Percentiles rank a stretch among this genome's conserved stretches.
phyloP scores from a whole-genome alignment of 805 yeast genomes.

The Jamesozyma lodderae region DNA sequence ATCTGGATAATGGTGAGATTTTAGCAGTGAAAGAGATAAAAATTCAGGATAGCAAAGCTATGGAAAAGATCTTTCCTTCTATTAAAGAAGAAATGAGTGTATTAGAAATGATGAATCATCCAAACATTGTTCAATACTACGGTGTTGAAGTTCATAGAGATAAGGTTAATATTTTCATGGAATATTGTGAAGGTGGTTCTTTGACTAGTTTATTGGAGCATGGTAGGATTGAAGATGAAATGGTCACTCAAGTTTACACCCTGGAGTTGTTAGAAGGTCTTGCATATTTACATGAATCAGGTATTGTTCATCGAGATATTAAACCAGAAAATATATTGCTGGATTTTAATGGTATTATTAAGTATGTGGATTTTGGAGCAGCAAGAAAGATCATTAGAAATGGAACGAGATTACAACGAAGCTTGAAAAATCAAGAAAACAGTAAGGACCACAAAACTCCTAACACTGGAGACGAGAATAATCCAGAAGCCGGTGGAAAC shows the following conservation, averaged over 20 bases:
- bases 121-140: conserved; percentile 90
- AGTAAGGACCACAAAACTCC: background rate
- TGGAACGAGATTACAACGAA: conserved; percentile 38
- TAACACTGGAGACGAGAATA: background rate
- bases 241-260: conserved; percentile 82
- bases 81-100: conserved; percentile 97
- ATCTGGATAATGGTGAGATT: conserved; percentile 89
- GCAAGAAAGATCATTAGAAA: conserved; percentile 77
- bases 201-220: conserved; percentile 75
- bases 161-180: conserved; percentile 93
- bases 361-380: conserved; percentile 96
- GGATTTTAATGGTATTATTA: conserved; percentile 88
- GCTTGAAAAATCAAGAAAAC: background rate
- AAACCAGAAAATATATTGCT: conserved; percentile 89
- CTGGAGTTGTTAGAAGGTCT: conserved; percentile 91
- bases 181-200: conserved; percentile 93
- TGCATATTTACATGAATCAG: conserved; percentile 88
- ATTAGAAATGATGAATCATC: conserved; percentile 88
- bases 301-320: conserved; percentile 91
- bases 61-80: conserved; percentile 74
- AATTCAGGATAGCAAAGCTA: conserved; percentile 79
- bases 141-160: conserved; percentile 98
- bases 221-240: conserved; percentile 92
- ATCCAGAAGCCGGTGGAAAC: too few species aligned
- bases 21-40: conserved; percentile 96